Evolutionary conservation across 2,329 filamentous ascomycete genomes (phyloP), one percentile per base, ranked within the genome.

Genomic region (Zopfia rhizophila): DNA sequence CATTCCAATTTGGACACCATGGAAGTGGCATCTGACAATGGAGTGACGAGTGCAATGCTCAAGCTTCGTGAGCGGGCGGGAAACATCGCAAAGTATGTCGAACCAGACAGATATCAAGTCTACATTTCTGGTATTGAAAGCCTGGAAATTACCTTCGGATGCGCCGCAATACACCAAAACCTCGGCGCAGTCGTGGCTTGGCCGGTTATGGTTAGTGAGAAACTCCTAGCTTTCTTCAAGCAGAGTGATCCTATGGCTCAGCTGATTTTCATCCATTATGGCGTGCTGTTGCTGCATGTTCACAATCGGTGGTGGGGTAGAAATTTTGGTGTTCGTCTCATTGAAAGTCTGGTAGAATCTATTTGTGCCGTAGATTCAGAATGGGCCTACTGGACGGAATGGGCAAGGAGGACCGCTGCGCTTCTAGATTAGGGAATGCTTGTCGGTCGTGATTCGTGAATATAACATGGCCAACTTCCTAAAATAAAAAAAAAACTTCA

Each of bases 231-330:
- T 12, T 28, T 53, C 7, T 43, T 50, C 8, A 42, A 39, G 13
- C 13, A 50, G 10, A 31, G 23, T 13, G 46, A 53, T 29, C 27
- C 38, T 11, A 53, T 53, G 46, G 42, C 50, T 12, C 7, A 22
- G 18, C 7, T 40, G 5, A 53, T 53, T 8, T 43, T 47, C 12
- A 38, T 53, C 31, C 27, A 50, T 18, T 53, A 50, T 28, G 50
- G 46, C 18, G 46, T 53, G 10, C 27, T 50, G 10, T 32, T 53
- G 22, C 41, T 53, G 13, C 24, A 53, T n/a, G 17, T 22, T 13
- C 41, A 38, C 7, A 16, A 50, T 31, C 27, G 19, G n/a, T n/a
- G n/a, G 50, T 53, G 46, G 50, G 50, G 41, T 2, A 31, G 7
- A 23, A 27, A 40, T 19, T 35, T 32, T 4, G 50, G 50, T 7